A percentile compares a stretch with the other conserved stretches of the same genome.
phyloP scores from a whole-genome alignment of 495 filamentous ascomycete species.

The Penicillium pulvis region DNA sequence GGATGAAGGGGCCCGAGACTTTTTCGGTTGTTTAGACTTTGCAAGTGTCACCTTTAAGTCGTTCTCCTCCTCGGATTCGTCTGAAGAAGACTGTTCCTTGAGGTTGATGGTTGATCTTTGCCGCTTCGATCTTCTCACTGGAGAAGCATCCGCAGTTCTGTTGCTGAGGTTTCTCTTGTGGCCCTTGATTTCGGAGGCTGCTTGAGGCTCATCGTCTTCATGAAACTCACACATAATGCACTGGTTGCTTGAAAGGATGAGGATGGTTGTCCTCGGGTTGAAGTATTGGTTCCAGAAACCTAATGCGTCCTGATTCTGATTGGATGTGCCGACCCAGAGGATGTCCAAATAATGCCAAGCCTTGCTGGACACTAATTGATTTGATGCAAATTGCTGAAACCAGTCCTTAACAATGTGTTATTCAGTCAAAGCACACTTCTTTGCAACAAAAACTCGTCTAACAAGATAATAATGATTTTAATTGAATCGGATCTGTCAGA shows the following conservation, averaged over 20 bases:
- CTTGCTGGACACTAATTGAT: neutral
- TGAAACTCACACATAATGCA: constrained; percentile 2
- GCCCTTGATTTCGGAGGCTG: neutral
- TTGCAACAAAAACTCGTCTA: neutral
- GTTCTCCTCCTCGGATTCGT: constrained; percentile 13
- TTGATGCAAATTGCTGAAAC: neutral
- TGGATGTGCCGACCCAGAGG: constrained; percentile 10
- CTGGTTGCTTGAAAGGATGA: neutral
- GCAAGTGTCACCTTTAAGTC: constrained; percentile 9
- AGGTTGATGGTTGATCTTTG: constrained; percentile 31
- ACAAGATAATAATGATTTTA: neutral
- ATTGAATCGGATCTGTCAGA: neutral
- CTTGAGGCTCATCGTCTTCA: constrained; percentile 11
- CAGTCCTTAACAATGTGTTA: neutral
- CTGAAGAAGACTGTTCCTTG: constrained; percentile 18
- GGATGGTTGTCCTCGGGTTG: neutral
- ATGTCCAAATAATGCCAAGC: constrained; percentile 9
- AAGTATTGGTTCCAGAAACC: constrained; percentile 3
- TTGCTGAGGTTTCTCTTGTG: constrained; percentile 35
- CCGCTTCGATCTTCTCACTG: constrained; percentile 42
- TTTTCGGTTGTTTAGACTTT: constrained; percentile 10
- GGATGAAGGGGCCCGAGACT: constrained; percentile 4
- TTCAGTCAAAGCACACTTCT: neutral
- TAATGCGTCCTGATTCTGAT: constrained; percentile 15
- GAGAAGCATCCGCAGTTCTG: constrained; percentile 31